These are phyloP conservation scores for Xylaria sp. DNA, from an alignment of 2,329 filamentous ascomycete genomes.

Conservation along the genomic window DNA sequence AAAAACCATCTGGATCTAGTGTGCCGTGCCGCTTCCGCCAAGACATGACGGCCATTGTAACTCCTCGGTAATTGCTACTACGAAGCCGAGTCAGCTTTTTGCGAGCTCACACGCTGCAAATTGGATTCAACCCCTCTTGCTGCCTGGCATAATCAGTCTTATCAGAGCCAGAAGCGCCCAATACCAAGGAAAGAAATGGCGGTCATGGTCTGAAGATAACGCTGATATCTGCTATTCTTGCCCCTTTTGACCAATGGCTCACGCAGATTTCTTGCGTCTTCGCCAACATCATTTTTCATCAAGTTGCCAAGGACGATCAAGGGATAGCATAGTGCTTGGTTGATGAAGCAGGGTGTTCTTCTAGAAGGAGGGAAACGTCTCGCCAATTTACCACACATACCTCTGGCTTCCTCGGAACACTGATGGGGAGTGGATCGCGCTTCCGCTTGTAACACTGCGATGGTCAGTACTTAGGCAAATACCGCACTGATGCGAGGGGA, in stretches of 20 bases:
- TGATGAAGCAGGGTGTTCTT: slow-evolving; percentile 14
- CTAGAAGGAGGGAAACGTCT: slow-evolving; percentile 25
- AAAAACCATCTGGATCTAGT: neutral
- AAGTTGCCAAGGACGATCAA: slow-evolving; percentile 10
- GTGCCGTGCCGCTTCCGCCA: slow-evolving; percentile 25
- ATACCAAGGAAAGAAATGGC: slow-evolving; percentile 10
- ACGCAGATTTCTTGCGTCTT: slow-evolving; percentile 8
- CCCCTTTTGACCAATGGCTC: slow-evolving; percentile 6
- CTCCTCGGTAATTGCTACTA: slow-evolving; percentile 35
- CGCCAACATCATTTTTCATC: neutral
- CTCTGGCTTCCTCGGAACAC: slow-evolving; percentile 13
- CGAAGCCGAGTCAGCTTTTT: slow-evolving; percentile 20
- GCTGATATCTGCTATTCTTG: neutral
- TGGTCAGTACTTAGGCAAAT: slow-evolving; percentile 11
- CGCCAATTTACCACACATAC: slow-evolving; percentile 9
- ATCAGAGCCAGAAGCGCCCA: slow-evolving; percentile 19
- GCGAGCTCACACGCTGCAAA: slow-evolving; percentile 11
- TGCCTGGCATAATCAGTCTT: slow-evolving; percentile 18
- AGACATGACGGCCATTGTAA: slow-evolving; percentile 29
- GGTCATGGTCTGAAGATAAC: slow-evolving; percentile 1
- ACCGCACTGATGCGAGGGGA: neutral
- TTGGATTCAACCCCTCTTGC: slow-evolving; percentile 14
- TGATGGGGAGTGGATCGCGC: slow-evolving; percentile 10
- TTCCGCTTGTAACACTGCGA: slow-evolving; percentile 13
- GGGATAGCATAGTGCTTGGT: neutral